Conservation (phyloP, 2,329 filamentous ascomycete species). For the Monilinia aucupariae region DNA sequence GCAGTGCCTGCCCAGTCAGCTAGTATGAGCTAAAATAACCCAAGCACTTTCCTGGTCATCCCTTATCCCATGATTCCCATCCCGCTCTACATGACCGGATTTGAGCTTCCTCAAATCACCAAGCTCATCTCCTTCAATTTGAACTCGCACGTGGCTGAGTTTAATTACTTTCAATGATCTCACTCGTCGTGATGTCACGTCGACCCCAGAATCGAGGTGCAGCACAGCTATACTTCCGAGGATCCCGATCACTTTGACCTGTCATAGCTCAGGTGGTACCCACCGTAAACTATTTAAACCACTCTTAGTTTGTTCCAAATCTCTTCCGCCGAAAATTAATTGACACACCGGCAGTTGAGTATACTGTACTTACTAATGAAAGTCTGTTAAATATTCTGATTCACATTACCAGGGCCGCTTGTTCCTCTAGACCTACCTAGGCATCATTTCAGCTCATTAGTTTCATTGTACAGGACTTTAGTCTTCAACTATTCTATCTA, state of each 20-base stretch:
- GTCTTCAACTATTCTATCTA: neutral
- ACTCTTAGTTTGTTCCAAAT: neutral
- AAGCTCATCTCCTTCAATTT: neutral
- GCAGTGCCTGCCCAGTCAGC: neutral
- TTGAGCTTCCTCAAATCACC: neutral
- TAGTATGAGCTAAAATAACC: neutral
- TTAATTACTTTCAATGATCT: neutral
- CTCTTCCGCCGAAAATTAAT: neutral
- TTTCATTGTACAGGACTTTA: neutral
- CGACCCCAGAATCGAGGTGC: neutral
- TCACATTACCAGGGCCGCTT: neutral
- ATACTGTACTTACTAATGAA: neutral
- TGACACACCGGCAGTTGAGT: conserved; percentile 1
- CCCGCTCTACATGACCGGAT: neutral
- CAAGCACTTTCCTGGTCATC: too few relatives aligned
- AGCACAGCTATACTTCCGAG: neutral
- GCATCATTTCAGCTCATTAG: neutral
- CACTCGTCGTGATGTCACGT: neutral
- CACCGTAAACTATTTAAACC: neutral
- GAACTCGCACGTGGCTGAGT: neutral
- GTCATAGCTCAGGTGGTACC: neutral
- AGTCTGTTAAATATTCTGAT: neutral
- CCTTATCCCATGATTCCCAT: too few relatives aligned
- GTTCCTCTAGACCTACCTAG: neutral
- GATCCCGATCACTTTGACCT: neutral